Base-by-base conservation (phyloP, 768 basidiomycete genomes). In the Termitomyces sp. region DNA sequence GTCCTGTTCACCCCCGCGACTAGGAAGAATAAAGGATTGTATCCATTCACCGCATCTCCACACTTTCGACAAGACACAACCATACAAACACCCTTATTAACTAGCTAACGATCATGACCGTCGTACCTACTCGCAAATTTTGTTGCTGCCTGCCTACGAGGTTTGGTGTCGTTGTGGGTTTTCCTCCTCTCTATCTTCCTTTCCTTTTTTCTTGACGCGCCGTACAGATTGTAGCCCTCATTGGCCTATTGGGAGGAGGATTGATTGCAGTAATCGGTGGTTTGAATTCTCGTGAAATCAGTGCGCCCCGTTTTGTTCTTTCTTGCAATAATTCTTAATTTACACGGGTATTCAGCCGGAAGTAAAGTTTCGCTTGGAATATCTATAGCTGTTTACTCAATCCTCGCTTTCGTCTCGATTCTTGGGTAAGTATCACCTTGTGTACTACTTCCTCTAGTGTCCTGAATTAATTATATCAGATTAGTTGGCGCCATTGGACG, bases 71-170 rank as follows among this genome's bases (percentile, higher is more conserved):
- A 58, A 62, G 55, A 54, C 48, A 58, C 47, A 43, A 48, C 53
- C 42, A 49, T 40, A 44, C 51, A 28, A 56, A 28, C 16, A 43
- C 30, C 16, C 10, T 30, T 30, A 7, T 1, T 40, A 58, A 54
- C 58, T 61, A 58, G 35, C 12, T 52, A 62, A 54, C n/a, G 57
- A 69, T 60, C 60, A 76, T 75, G 72, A 68, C 70, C 20, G 65
- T 69, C 56, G 72, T 77, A 59, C 61, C 59, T 45, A 72, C 73
- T 50, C 76, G 78, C 62, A 79, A 72, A 40, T 80, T 79, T 66
- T 80, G 78, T 63, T 78, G 77, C 71, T 80, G 79, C 66, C 73
- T 80, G 51, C 79, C 80, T 9, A 76, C 77, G 36, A 69, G 80
- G 61, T 75, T 73, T 45, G 80, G 79, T 48, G 77, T 77, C 47